Conservation (phyloP, 176 grass and related monocot species). For the Neostapfia colusana region DNA sequence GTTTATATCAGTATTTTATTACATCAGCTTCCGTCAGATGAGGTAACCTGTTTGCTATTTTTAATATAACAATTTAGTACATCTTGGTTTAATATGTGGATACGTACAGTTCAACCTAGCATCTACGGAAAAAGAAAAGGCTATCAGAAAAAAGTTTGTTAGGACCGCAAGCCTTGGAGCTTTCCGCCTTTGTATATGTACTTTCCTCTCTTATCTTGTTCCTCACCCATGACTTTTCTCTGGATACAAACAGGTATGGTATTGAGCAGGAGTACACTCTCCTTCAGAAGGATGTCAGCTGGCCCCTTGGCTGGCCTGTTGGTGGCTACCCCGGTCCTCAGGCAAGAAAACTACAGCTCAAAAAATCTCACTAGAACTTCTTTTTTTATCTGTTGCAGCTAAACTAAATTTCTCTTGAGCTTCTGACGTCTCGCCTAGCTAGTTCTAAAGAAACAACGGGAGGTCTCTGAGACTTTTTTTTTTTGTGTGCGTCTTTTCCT, state of each 20-base stretch:
- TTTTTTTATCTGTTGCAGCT: neutral
- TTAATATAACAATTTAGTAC: neutral
- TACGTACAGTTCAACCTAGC: neutral
- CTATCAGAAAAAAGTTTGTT: constrained; percentile 12
- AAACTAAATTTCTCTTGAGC: too few species aligned
- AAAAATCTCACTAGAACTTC: neutral
- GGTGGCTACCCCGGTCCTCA: constrained; percentile 92
- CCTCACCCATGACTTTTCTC: constrained; percentile 18
- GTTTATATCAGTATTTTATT: neutral
- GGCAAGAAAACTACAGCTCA: constrained; percentile 39
- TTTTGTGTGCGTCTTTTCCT: neutral
- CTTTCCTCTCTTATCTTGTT: constrained; percentile 31
- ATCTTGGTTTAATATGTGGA: neutral
- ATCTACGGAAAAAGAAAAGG: neutral
- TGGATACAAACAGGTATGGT: constrained; percentile 77
- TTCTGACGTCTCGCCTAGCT: too few species aligned
- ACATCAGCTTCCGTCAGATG: neutral
- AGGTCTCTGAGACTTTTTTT: too few species aligned
- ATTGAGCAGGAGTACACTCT: constrained; percentile 99
- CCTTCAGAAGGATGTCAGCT: constrained; percentile 87
- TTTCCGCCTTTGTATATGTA: constrained; percentile 7
- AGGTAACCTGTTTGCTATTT: neutral
- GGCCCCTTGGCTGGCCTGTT: constrained; percentile 93
- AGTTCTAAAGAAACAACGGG: too few species aligned
- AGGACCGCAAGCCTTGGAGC: constrained; percentile 16